These are phyloP conservation scores for Neofusicoccum sp. DNA, from an alignment of 2,329 filamentous ascomycete species.

Conservation along the genomic window DNA sequence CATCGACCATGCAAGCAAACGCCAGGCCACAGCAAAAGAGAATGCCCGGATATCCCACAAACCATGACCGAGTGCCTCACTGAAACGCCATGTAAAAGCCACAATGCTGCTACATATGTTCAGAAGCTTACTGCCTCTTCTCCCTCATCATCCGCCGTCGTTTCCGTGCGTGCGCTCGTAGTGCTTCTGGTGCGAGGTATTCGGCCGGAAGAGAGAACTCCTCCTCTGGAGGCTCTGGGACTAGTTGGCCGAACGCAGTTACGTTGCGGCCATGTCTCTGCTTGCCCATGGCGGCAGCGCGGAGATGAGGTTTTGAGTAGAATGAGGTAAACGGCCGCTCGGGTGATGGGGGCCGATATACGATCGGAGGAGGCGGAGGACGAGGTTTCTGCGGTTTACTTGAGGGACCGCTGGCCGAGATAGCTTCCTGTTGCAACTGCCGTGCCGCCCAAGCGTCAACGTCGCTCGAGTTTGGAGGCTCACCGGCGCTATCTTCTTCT, in stretches of 20 bases:
- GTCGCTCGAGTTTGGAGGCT: constrained; percentile 60
- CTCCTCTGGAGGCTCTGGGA: constrained; percentile 68
- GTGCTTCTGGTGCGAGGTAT: constrained; percentile 49
- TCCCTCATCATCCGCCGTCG: constrained; percentile 60
- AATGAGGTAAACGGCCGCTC: constrained; percentile 78
- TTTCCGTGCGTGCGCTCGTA: constrained; percentile 60
- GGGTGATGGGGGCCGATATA: constrained; percentile 29
- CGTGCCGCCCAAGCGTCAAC: constrained; percentile 69
- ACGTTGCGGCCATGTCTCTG: constrained; percentile 67
- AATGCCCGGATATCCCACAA: constrained; percentile 9
- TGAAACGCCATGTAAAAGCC: neutral
- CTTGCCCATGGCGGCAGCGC: constrained; percentile 74
- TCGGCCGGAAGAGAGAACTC: constrained; percentile 77
- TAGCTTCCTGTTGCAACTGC: constrained; percentile 70
- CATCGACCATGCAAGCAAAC: constrained; percentile 5
- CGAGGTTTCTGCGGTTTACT: constrained; percentile 4
- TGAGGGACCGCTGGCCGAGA: constrained; percentile 12
- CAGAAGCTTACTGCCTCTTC: constrained; percentile 28
- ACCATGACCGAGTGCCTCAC: neutral
- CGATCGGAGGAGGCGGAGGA: constrained; percentile 20
- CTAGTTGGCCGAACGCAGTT: constrained; percentile 75
- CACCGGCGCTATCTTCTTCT: constrained; percentile 31
- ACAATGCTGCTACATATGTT: constrained; percentile 9
- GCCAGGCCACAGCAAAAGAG: constrained; percentile 1
- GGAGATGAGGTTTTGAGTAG: constrained; percentile 75